Base-by-base conservation (phyloP, 2,329 filamentous ascomycete genomes). In the Drechslerella stenobrocha region DNA sequence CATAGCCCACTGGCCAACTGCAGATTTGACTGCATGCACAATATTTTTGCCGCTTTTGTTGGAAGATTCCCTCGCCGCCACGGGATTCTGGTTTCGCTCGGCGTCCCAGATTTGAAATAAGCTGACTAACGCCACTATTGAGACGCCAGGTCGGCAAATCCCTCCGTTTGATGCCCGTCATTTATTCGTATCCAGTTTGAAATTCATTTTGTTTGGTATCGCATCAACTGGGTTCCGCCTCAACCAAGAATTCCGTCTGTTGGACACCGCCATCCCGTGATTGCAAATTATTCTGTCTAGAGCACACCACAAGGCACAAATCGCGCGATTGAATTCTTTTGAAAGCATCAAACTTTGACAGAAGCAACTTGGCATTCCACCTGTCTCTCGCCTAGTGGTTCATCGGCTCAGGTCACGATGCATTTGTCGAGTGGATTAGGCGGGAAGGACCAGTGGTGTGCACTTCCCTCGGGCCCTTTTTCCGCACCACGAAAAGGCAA, bases 211-310 rank as follows among this genome's bases (percentile, higher is more conserved):
- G 2, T 18, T 6, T 24, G 15, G 18, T 11, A 13, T 45, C 30
- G 22, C 22, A 22, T 50, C 32, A 2, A 23, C 34, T 26, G 26
- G 8, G 18, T 26, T 42, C 42, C 35, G 28, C 50, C 20, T 35
- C 26, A 13, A 44, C 40, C 32, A 7, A 34, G 22, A 50, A 23
- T 50, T 32, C 59, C 11, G 2, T 13, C 28, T 45, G 30, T 3
- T 52, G 37, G 20, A 51, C 63, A 51, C 63, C 63, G 63, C 63
- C 63, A 60, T 60, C 63, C 44, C 63, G 55, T 67, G 63, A 67
- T 67, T 67, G 56, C 56, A 52, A 60, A 60, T 60, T 45, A 13
- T 20, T n/a, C 8, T n/a, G 24, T 6, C 4, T 13, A 47, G 44
- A 26, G 20, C 2, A 26, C 20, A 47, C 35, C 46, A 56, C 63